Conservation (phyloP, 768 basidiomycete species). For the Phylloporus arenicola region DNA sequence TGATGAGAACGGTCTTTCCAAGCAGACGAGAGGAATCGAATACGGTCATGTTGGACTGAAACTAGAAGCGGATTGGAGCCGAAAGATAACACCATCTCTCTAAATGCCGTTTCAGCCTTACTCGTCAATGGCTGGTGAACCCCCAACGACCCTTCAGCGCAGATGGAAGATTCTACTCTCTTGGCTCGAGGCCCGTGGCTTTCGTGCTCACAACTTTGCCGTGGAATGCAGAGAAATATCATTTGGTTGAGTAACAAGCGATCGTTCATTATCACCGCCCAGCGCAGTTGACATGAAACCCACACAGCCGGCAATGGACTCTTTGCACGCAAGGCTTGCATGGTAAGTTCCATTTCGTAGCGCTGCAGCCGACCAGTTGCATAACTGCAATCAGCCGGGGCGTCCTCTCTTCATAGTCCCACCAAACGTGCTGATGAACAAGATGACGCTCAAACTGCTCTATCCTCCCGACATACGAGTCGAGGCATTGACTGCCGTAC, state of each 20-base stretch:
- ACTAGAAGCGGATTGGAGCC: neutral
- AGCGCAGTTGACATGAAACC: constrained; percentile 2
- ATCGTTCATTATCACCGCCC: constrained; percentile 1
- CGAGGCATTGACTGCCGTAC: constrained; percentile 51
- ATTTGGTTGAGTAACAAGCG: constrained; percentile 39
- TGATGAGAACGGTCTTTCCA: constrained; percentile 83
- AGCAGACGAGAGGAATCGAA: constrained; percentile 78
- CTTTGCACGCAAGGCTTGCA: constrained; percentile 43
- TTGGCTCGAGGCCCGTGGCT: constrained; percentile 51
- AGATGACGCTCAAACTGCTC: constrained; percentile 54
- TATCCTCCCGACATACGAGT: constrained; percentile 40
- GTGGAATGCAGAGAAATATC: constrained; percentile 49
- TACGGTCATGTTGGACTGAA: constrained; percentile 52
- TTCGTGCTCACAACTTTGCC: constrained; percentile 37
- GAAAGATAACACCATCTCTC: neutral
- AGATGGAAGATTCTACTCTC: constrained; percentile 45
- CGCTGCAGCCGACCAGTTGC: neutral
- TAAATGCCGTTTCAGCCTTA: too few relatives aligned
- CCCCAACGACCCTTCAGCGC: constrained; percentile 3
- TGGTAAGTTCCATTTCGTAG: constrained; percentile 31
- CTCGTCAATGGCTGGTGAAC: too few relatives aligned
- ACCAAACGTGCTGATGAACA: constrained; percentile 63
- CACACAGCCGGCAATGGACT: constrained; percentile 61
- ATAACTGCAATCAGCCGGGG: constrained; percentile 38
- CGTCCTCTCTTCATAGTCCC: constrained; percentile 68